Evolutionary conservation across 73 alveolate species (phyloP).

Genomic region (Symbiodinium pilosum): DNA sequence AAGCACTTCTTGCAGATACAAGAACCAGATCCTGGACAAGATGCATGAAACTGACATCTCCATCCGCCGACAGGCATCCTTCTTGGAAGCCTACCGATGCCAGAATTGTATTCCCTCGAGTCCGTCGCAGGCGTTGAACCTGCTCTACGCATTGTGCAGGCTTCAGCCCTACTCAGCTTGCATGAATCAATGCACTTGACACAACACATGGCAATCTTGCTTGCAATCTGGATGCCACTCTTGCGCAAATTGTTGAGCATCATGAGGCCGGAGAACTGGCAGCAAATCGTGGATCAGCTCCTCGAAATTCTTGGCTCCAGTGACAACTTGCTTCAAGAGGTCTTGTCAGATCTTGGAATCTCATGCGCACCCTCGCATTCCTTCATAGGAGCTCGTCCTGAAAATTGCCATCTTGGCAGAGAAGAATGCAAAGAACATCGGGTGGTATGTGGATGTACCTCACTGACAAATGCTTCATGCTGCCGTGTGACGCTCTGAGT

Average conservation of each 20-base stretch:
- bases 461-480: not conserved
- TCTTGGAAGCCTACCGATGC: too few species aligned
- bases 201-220: too few species aligned
- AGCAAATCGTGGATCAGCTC: slow-evolving; percentile 98
- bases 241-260: too few species aligned
- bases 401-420: slow-evolving; percentile 99
- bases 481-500: not conserved
- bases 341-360: not conserved
- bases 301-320: slow-evolving; percentile 97
- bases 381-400: slow-evolving; percentile 98
- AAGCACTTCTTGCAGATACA: slow-evolving; percentile 65
- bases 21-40: slow-evolving; percentile 92
- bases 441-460: slow-evolving; percentile 98
- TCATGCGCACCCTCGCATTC: not conserved
- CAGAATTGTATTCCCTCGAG: not conserved
- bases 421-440: slow-evolving; percentile 98
- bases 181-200: too few species aligned
- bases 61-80: slow-evolving; percentile 96
- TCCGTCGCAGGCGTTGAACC: slow-evolving; percentile 97
- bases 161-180: slow-evolving; percentile 96
- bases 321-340: slow-evolving; percentile 96
- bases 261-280: slow-evolving; percentile 94
- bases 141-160: slow-evolving; percentile 98
- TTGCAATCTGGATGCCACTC: too few species aligned
- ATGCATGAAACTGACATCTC: slow-evolving; percentile 98